These are phyloP conservation scores for Marasmius fiardii DNA, from an alignment of 1,284 basidiomycete species.

Conservation along the genomic window DNA sequence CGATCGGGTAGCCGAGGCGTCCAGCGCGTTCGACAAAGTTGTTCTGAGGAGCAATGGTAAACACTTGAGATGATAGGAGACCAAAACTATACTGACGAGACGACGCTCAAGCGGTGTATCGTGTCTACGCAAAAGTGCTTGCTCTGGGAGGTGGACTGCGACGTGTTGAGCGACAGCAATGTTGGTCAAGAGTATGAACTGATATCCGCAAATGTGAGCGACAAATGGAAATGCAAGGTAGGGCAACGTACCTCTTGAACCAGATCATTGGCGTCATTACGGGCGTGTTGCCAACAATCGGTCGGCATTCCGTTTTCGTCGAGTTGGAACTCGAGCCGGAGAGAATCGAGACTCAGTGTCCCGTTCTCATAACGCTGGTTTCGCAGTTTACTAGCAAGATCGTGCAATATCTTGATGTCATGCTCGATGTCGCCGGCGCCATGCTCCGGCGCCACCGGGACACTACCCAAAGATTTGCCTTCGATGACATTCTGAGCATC, in stretches of 20 bases:
- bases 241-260: slow-evolving; percentile 77
- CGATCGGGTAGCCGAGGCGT: slow-evolving; percentile 82
- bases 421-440: slow-evolving; percentile 60
- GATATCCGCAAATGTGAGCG: not conserved
- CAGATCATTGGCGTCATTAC: slow-evolving; percentile 74
- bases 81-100: slow-evolving; percentile 45
- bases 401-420: slow-evolving; percentile 73
- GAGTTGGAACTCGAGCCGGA: slow-evolving; percentile 76
- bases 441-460: slow-evolving; percentile 57
- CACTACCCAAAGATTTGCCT: slow-evolving; percentile 57
- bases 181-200: slow-evolving; percentile 96
- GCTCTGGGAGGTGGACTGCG: slow-evolving; percentile 91
- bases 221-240: not conserved
- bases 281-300: slow-evolving; percentile 71
- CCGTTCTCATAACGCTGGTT: slow-evolving; percentile 79
- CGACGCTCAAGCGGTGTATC: slow-evolving; percentile 91
- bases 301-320: slow-evolving; percentile 82
- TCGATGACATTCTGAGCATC: slow-evolving; percentile 84
- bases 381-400: slow-evolving; percentile 74
- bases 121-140: slow-evolving; percentile 91
- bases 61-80: not conserved
- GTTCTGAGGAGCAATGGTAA: slow-evolving; percentile 39
- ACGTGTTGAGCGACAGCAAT: slow-evolving; percentile 89
- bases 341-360: slow-evolving; percentile 71
- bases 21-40: slow-evolving; percentile 78